These are phyloP conservation scores for Lichtheimia corymbifera DNA, from an alignment of 371 early-diverging fungal genomes.

Conservation along the genomic window DNA sequence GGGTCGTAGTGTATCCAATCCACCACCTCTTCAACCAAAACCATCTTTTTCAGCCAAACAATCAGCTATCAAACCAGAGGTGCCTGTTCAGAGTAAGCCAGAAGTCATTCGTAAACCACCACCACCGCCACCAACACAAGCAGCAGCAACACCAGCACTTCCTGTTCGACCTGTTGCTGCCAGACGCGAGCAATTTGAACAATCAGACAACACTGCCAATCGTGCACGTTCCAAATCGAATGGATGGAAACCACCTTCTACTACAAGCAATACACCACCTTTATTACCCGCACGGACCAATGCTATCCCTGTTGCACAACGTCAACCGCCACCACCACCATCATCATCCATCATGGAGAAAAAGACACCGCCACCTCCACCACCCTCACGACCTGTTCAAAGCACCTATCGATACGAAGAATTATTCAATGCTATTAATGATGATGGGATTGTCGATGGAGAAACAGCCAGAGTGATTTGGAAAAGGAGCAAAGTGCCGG, in stretches of 20 bases:
- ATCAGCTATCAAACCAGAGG: background rate
- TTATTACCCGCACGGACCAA: constrained; percentile 5
- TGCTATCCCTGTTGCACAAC: background rate
- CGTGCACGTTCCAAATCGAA: constrained; percentile 11
- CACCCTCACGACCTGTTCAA: constrained; percentile 32
- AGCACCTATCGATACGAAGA: constrained; percentile 29
- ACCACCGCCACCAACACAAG: background rate
- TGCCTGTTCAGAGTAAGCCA: constrained; percentile 8
- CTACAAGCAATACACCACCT: background rate
- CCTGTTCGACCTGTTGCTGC: background rate
- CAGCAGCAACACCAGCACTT: background rate
- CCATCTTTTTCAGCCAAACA: background rate
- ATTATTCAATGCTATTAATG: constrained; percentile 38
- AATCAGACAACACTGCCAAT: background rate
- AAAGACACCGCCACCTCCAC: constrained; percentile 37
- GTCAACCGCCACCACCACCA: constrained; percentile 39
- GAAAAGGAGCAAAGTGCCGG: constrained; percentile 33
- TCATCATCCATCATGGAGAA: constrained; percentile 22
- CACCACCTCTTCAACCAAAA: constrained; percentile 16
- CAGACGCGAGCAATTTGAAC: constrained; percentile 1
- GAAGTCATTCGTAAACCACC: background rate
- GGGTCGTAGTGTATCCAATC: constrained; percentile 7
- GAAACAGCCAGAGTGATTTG: constrained; percentile 33
- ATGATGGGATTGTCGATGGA: constrained; percentile 43
- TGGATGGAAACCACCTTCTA: constrained; percentile 1